Base-by-base conservation (phyloP, 768 basidiomycete species). In the Daedalea quercina region DNA sequence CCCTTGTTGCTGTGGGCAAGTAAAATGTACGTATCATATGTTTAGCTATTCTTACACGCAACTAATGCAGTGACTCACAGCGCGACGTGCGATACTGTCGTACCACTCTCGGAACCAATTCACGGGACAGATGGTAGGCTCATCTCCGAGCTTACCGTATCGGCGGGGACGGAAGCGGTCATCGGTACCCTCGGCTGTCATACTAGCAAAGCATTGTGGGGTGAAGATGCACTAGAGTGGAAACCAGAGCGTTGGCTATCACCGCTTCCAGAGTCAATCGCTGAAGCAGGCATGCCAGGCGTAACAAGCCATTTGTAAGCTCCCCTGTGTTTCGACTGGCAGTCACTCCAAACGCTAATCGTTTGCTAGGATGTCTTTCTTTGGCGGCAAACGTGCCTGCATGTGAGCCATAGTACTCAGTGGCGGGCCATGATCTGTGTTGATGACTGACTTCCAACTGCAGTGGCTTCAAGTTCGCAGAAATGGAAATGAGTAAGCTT, bases 221-320 rank as follows among this genome's bases (percentile, higher is more conserved):
- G 75, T 1, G 58, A 61, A 12, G 75, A 77, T 54, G 66, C 71
- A 3, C 33, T 65, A 9, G 70, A 71, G 47, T 77, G 71, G 70
- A 72, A 66, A 49, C 74, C 75, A 9, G 74, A 75, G 47, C 65
- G 75, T 20, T 77, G 72, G 72, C 57, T 75, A 3, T 40, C 50
- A n/a, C 60, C 57, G 11, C 51, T 63, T 9, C 63, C 62, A 0
- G 22, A 51, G 4, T 52, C 50, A 15, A 62, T 65, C 23, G 50
- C 60, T 4, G 59, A 63, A 1, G 63, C 66, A 9, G 54, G 62
- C 28, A 60, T 67, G 47, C 67, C 68, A 1, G 70, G 69, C 1
- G 65, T 70, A 1, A 70, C 66, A 35, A 57, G 69, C 1, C 54
- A 67, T 44, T 41, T 64, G 58, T 63, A 42, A 54, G 33, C 48